Evolutionary conservation across 2,329 filamentous ascomycete species (phyloP).

Genomic region (Ceratocystis cacaofunesta): DNA sequence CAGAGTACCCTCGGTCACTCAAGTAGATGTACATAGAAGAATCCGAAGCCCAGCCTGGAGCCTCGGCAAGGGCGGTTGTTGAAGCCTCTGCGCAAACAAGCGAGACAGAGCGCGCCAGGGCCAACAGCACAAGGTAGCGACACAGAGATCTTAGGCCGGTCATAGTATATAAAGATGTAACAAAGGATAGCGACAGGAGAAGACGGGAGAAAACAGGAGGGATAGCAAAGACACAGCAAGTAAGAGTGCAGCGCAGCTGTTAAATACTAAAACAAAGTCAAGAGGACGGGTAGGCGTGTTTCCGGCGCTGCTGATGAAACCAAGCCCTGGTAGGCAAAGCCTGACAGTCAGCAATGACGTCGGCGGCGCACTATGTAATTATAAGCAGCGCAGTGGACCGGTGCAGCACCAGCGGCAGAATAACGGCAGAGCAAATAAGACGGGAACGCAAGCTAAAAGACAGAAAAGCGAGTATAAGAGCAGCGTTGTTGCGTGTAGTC

Average conservation of each 20-base stretch:
- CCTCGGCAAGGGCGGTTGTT: neutral
- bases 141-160: neutral
- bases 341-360: conserved; percentile 9
- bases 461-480: neutral
- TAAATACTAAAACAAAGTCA: neutral
- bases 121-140: neutral
- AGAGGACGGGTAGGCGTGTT: neutral
- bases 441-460: no score
- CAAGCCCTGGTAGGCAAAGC: neutral
- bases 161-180: neutral
- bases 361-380: neutral
- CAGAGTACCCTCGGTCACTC: conserved; percentile 11
- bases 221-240: neutral
- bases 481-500: neutral
- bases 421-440: neutral
- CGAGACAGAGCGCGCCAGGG: neutral
- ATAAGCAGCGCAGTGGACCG: neutral
- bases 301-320: neutral
- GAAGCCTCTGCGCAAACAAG: neutral
- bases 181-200: neutral
- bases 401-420: neutral
- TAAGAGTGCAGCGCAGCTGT: neutral
- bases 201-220: neutral
- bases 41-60: neutral
- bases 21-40: neutral